Evolutionary conservation across 805 yeast genomes (phyloP).

Genomic region (Tetrapisispora arboricola): DNA sequence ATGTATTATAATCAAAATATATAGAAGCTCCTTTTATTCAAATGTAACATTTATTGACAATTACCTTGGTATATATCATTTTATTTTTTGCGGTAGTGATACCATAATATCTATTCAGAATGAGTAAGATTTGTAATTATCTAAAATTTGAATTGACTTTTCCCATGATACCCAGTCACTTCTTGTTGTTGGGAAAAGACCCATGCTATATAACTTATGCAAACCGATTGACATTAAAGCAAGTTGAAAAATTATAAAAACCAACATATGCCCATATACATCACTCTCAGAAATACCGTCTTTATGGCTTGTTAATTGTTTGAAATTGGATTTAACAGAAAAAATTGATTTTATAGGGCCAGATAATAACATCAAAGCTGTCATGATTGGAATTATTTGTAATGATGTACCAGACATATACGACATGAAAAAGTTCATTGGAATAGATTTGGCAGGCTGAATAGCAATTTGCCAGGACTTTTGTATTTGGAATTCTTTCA

Average conservation of each 20-base stretch:
- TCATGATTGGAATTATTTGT: slow-evolving; percentile 83
- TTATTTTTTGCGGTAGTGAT: too few species aligned
- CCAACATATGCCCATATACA: slow-evolving; percentile 33
- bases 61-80: too few species aligned
- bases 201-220: slow-evolving; percentile 82
- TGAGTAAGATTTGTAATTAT: slow-evolving; percentile 14
- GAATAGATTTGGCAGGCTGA: slow-evolving; percentile 75
- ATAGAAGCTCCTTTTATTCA: too few species aligned
- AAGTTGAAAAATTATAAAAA: slow-evolving; percentile 39
- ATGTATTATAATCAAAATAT: too few species aligned
- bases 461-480: slow-evolving; percentile 83
- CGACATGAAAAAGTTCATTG: slow-evolving; percentile 83
- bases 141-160: slow-evolving; percentile 24
- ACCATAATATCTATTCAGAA: slow-evolving; percentile 12
- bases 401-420: slow-evolving; percentile 87
- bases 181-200: slow-evolving; percentile 73
- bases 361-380: slow-evolving; percentile 75
- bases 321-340: slow-evolving; percentile 46
- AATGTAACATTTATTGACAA: too few species aligned
- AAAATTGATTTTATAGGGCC: slow-evolving; percentile 68
- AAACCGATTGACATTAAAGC: slow-evolving; percentile 63
- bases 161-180: slow-evolving; percentile 96
- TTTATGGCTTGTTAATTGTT: slow-evolving; percentile 29
- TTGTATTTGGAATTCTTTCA: slow-evolving; percentile 27
- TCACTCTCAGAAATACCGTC: slow-evolving; percentile 10